A percentile compares a stretch with the other conserved stretches of the same genome.
Conservation (phyloP, 352 stramenopile species). For the Globisporangium recalcitrans region DNA sequence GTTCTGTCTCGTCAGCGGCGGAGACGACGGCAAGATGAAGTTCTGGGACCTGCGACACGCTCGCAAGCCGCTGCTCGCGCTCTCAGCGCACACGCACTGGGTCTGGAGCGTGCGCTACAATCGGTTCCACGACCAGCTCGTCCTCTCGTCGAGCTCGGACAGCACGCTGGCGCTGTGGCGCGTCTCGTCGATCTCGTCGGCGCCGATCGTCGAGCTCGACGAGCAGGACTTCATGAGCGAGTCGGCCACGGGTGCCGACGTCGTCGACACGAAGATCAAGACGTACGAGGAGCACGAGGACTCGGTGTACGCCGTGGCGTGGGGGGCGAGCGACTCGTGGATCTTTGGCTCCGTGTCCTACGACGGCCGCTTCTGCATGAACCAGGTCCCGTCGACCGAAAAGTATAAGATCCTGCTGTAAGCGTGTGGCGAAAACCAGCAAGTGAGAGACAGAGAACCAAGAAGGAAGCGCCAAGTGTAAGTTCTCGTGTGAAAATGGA, state of each 20-base stretch:
- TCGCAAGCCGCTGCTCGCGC: constrained; percentile 68
- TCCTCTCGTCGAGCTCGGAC: constrained; percentile 93
- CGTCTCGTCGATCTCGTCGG: constrained; percentile 94
- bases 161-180: constrained; percentile 93
- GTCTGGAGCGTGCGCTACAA: constrained; percentile 93
- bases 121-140: constrained; percentile 97
- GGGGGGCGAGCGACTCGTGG: constrained; percentile 94
- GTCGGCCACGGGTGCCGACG: constrained; percentile 44
- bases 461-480: not conserved
- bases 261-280: constrained; percentile 69
- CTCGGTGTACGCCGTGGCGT: constrained; percentile 91
- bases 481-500: not conserved
- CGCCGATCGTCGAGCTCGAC: constrained; percentile 93
- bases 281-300: constrained; percentile 94
- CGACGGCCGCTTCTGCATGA: constrained; percentile 92
- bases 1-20: constrained; percentile 86
- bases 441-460: too few relatives aligned
- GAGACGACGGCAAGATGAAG: constrained; percentile 94
- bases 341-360: constrained; percentile 94
- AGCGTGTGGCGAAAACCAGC: not conserved
- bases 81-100: constrained; percentile 93
- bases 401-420: constrained; percentile 99
- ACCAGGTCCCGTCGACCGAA: constrained; percentile 97
- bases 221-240: constrained; percentile 72
- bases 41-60: constrained; percentile 96